Conservation (phyloP, 1,284 basidiomycete species). For the Cryptococcus sp. region DNA sequence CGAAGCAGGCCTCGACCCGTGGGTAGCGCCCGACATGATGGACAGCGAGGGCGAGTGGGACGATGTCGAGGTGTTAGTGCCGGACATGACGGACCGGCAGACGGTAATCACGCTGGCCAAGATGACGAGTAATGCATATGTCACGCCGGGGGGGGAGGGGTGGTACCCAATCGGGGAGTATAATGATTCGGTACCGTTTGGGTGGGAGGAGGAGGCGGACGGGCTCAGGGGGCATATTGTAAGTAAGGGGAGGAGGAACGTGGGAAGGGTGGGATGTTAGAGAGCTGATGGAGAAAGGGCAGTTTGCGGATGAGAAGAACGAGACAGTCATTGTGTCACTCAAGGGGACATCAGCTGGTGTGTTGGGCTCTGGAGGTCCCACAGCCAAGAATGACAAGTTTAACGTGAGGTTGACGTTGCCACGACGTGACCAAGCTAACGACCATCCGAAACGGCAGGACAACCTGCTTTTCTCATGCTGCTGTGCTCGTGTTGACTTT, state of each 20-base stretch:
- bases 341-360: constrained; percentile 84
- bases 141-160: constrained; percentile 57
- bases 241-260: constrained; percentile 14
- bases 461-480: constrained; percentile 97
- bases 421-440: background rate
- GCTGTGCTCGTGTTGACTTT: constrained; percentile 91
- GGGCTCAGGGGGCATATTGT: constrained; percentile 84
- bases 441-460: constrained; percentile 52
- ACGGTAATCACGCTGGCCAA: constrained; percentile 81
- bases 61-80: constrained; percentile 53
- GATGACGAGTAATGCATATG: constrained; percentile 92
- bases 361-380: constrained; percentile 76
- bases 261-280: background rate
- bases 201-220: constrained; percentile 84
- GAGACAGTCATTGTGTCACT: constrained; percentile 82
- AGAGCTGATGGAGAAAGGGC: background rate
- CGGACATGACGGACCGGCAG: constrained; percentile 67
- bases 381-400: constrained; percentile 87
- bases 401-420: constrained; percentile 55
- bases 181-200: constrained; percentile 72
- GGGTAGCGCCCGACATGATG: constrained; percentile 33
- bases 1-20: constrained; percentile 8
- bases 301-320: constrained; percentile 77
- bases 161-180: constrained; percentile 76
- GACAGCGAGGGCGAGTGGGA: constrained; percentile 49